Conservation (phyloP, 768 basidiomycete species). For the Tulasnella sp. region DNA sequence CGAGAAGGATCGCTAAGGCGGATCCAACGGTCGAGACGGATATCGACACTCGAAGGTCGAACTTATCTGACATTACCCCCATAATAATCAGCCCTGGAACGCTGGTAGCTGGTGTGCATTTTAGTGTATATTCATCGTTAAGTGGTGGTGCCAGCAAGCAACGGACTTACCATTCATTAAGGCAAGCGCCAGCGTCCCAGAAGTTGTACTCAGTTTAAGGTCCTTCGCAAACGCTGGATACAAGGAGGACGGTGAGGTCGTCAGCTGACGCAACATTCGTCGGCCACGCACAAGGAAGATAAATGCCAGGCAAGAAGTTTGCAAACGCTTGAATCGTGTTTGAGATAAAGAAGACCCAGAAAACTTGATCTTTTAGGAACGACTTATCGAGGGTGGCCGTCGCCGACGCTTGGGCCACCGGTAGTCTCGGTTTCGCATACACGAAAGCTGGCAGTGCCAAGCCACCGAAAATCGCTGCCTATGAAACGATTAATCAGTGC, state of each 20-base stretch:
- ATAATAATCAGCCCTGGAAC: neutral
- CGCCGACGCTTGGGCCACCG: neutral
- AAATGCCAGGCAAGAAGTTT: constrained; percentile 21
- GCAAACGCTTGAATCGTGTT: constrained; percentile 16
- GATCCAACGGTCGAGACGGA: neutral
- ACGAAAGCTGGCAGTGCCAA: constrained; percentile 6
- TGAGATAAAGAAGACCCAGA: constrained; percentile 20
- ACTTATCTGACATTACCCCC: constrained; percentile 10
- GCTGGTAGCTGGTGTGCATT: constrained; percentile 17
- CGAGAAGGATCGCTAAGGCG: neutral
- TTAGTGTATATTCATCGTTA: too few relatives aligned
- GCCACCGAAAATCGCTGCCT: constrained; percentile 2
- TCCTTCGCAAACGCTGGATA: constrained; percentile 23
- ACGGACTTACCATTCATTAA: constrained; percentile 15
- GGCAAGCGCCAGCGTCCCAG: constrained; percentile 10
- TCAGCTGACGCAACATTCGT: neutral
- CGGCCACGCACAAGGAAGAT: constrained; percentile 19
- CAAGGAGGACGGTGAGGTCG: neutral
- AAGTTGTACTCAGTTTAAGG: constrained; percentile 17
- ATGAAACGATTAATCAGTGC: too few relatives aligned
- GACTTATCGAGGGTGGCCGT: neutral
- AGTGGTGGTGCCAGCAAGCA: neutral
- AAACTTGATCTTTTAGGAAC: constrained; percentile 1
- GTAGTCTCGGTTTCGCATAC: constrained; percentile 16
- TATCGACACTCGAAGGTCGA: constrained; percentile 7